These are phyloP conservation scores for Tympanopsis confertula DNA, from an alignment of 2,329 filamentous ascomycete species.

Conservation along the genomic window DNA sequence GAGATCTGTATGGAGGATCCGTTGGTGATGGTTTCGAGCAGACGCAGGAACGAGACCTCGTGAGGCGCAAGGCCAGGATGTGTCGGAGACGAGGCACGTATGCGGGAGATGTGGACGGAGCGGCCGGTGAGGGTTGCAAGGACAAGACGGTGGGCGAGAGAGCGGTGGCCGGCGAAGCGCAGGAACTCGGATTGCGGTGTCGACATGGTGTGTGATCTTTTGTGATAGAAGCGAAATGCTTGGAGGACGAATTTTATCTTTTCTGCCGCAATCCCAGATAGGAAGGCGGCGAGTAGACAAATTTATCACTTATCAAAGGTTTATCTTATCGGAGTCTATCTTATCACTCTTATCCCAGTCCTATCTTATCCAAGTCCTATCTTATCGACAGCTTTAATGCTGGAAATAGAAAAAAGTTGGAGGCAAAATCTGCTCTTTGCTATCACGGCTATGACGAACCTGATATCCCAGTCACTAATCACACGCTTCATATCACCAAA, in stretches of 20 bases:
- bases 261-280: too few relatives aligned
- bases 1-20: constrained; percentile 90
- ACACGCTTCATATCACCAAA: constrained; percentile 13
- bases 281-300: too few relatives aligned
- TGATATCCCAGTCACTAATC: not conserved
- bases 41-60: constrained; percentile 89
- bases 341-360: too few relatives aligned
- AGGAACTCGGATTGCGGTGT: constrained; percentile 41
- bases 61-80: constrained; percentile 81
- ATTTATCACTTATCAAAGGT: too few relatives aligned
- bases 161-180: constrained; percentile 73
- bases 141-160: constrained; percentile 72
- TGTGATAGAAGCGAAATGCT: too few relatives aligned
- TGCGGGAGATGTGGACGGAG: constrained; percentile 83
- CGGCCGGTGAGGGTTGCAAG: constrained; percentile 85
- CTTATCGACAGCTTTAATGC: too few relatives aligned
- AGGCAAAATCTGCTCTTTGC: too few relatives aligned
- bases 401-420: too few relatives aligned
- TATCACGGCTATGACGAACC: too few relatives aligned
- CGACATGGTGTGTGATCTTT: constrained; percentile 25
- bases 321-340: too few relatives aligned
- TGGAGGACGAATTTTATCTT: too few relatives aligned
- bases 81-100: constrained; percentile 75
- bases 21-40: constrained; percentile 90
- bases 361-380: too few relatives aligned